Base-by-base conservation (phyloP, 192 early-diverging fungal species). In the Pilobolus umbonatus region DNA sequence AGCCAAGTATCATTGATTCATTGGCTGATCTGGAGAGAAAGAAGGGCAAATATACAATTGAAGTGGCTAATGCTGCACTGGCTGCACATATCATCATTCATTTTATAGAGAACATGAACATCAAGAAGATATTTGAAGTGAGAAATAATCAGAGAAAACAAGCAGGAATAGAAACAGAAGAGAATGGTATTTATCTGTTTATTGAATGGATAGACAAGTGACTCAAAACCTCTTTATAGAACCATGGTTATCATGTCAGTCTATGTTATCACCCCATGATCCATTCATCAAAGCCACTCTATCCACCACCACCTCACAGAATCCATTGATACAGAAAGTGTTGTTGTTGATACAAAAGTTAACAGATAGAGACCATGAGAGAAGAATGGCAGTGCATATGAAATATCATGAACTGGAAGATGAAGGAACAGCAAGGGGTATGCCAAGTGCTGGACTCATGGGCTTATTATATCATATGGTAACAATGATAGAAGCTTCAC, bases 361-460 rank as follows among this genome's bases (percentile, higher is more conserved):
- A 19, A 58, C 61, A 0, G 65, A 73, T 15, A 34, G 61, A 38
- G 50, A 67, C 31, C 36, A 56, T 5, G 65, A 73, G 36, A 46
- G 45, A 28, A 47, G 57, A 38, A 55, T 63, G 55, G 65, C 62
- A 6, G 65, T 67, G 15, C 71, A 73, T 40, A 67, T 73, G 64
- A 65, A 67, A 22, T 73, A 73, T 26, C 71, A 67, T 25, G 65
- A 73, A 28, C 55, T 73, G 31, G 71, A 73, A 36, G 71, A 73
- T 52, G 71, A 73, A 58, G 71, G 71, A 25, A 73, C 71, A 5
- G 71, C 71, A 19, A 62, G 71, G 39, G 71, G 65, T 17, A 68
- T 73, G 65, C 71, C 71, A 17, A 73, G 71, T 55, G 71, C 71
- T 17, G 71, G 65, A 12, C 45, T 73, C 12, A 67, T 73, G 61